phyloP scores from a whole-genome alignment of 208 protist genomes.

The Strigomonas culicis region DNA sequence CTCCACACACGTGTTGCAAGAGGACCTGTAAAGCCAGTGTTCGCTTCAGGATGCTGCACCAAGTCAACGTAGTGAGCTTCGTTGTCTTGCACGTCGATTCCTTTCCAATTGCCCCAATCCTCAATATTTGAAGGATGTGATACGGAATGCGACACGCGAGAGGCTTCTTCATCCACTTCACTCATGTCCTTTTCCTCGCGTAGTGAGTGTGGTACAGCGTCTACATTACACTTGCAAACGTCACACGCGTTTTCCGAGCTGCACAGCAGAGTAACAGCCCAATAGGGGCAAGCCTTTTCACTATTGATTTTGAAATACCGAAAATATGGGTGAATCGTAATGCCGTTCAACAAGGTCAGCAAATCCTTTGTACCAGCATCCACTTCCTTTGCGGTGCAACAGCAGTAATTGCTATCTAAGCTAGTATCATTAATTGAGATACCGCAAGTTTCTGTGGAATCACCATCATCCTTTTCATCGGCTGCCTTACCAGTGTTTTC shows the following conservation, averaged over 20 bases:
- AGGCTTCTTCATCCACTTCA: conserved; percentile 40
- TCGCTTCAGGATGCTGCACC: conserved; percentile 74
- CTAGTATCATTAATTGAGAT: conserved; percentile 20
- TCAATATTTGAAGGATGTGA: conserved; percentile 42
- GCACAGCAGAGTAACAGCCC: conserved; percentile 80
- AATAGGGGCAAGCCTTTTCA: conserved; percentile 81
- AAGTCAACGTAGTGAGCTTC: conserved; percentile 78
- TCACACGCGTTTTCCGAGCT: conserved; percentile 73
- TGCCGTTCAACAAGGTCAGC: conserved; percentile 57
- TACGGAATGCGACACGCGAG: conserved; percentile 20
- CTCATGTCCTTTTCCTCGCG: conserved; percentile 71
- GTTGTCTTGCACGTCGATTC: conserved; percentile 31
- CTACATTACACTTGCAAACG: conserved; percentile 78
- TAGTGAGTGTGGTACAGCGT: conserved; percentile 60
- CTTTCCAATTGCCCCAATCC: conserved; percentile 22
- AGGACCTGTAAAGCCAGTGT: conserved; percentile 83
- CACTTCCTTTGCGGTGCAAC: conserved; percentile 45
- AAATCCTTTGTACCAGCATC: conserved; percentile 35
- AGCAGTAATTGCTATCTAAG: conserved; percentile 59
- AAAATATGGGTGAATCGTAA: conserved; percentile 76
- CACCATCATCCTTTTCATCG: background rate
- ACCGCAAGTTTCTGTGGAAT: background rate
- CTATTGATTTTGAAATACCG: conserved; percentile 88
- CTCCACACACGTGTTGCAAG: conserved; percentile 73
- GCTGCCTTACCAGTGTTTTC: conserved; percentile 11